Base-by-base conservation (phyloP, 345 rosid genomes). In the Adansonia digitata region DNA sequence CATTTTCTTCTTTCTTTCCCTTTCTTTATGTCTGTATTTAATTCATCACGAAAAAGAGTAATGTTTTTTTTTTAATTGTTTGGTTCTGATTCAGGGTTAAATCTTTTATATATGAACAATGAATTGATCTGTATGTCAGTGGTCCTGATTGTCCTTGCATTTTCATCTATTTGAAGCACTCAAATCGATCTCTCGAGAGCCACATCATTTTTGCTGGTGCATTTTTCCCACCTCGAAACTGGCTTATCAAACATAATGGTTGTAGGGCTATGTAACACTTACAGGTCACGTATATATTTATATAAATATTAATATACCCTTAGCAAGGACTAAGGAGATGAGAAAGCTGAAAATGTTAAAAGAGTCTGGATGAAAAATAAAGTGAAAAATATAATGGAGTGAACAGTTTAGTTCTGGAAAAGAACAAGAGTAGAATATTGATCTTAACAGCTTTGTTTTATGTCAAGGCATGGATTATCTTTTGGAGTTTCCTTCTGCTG, bases 131-230 rank as follows among this genome's bases (percentile, higher is more conserved):
- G 53, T 34, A 42, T 17, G 18, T 57, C 42, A 57, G 53, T 72
- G 67, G 67, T 72, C 75, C 37, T 40, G 2, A 8, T 22, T 55
- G 74, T 55, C 64, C n/a, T 18, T 6, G 49, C 69, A 63, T 31
- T 51, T 71, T 39, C 51, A 22, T 39, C n/a, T 57, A 27, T 46
- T 48, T 29, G 17, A 27, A 69, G 72, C 72, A 48, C 42, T 48
- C 15, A 29, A 11, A 48, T 29, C 27, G 29, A 69, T 48, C 73
- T 69, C 27, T 31, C n/a, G 11, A 31, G 3, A 18, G 73, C 27
- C 74, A 5, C 49, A 52, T 10, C 62, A 52, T 53, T 17, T 27
- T 71, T 53, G 35, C 48, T 71, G 74, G 48, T 71, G 49, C 39
- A 53, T 35, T 71, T n/a, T 71, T 69, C 59, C 35, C 59, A 69